Base-by-base conservation (phyloP, 208 protist genomes). In the Borovskyia barvae region DNA sequence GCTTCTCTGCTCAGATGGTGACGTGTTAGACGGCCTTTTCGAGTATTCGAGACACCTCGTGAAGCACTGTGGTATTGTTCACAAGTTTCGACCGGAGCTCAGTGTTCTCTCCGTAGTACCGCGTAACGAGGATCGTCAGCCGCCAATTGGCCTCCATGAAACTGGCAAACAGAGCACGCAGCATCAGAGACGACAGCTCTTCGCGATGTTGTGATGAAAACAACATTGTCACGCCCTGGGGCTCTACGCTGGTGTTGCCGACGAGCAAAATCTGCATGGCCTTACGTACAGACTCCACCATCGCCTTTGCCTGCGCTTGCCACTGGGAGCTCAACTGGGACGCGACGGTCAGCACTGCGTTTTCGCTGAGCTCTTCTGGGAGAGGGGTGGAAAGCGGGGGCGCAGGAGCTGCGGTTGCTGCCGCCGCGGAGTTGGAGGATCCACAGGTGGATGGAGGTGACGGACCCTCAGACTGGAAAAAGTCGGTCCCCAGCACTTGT, bases 81-180 rank as follows among this genome's bases (percentile, higher is more conserved):
- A 80, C 67, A 35, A 81, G 36, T 48, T 81, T 79, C 24, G 74
- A 73, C 50, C 72, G 72, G 30, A 90, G 59, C 54, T 79, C 73
- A 40, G 63, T 67, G 47, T 80, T 79, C 19, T 55, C 64, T 35
- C 64, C 46, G 61, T 79, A 84, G 35, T 76, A 60, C 15, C 53
- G 48, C n/a, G 55, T 56, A 2, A 66, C 75, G 19, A 84, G 35
- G 5, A 66, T 9, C 26, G 66, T 47, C 15, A 90, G 47, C 26
- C 76, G 74, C 14, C 54, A 61, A 37, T 90, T 84, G 11, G 76
- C 72, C 50, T 85, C 79, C 19, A 62, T 39, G 20, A 90, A 39
- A 28, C 28, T 32, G 9, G 74, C 52, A 17, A 77, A 49, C 42
- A 77, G 35, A 5, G 39, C 63, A 30, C 49, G 40, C 49, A 72